phyloP scores from a whole-genome alignment of 306 rosid species.

The Ochetophila trinervis region DNA sequence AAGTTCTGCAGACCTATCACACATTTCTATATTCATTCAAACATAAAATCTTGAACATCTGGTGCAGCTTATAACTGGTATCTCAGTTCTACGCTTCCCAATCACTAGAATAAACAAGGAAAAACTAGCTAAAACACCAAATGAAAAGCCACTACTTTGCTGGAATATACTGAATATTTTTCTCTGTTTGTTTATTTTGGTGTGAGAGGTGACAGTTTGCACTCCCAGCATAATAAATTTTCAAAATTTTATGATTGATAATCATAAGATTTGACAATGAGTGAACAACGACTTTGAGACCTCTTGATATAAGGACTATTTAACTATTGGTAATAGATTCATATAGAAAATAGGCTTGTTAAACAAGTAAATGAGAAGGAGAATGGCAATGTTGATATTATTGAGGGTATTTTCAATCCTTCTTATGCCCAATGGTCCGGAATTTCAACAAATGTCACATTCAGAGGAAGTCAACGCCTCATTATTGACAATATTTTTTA shows the following conservation, averaged over 20 bases:
- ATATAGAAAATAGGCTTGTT: not conserved
- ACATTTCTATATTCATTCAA: constrained; percentile 3
- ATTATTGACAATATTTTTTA: too few species aligned
- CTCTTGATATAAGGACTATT: too few species aligned
- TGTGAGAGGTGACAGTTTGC: not conserved
- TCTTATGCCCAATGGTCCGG: not conserved
- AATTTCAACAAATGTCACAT: not conserved
- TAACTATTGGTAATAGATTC: not conserved
- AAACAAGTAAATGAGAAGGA: too few species aligned
- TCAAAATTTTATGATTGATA: not conserved
- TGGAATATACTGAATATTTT: not conserved
- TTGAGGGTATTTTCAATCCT: too few species aligned
- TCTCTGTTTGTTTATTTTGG: too few species aligned
- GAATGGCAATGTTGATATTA: too few species aligned
- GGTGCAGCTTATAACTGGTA: constrained; percentile 20
- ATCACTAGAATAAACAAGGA: not conserved
- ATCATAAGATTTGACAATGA: too few species aligned
- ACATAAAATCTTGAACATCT: not conserved
- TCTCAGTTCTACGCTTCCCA: not conserved
- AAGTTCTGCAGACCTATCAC: not conserved
- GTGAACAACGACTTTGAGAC: too few species aligned
- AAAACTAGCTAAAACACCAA: not conserved
- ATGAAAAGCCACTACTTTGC: not conserved
- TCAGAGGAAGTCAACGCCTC: not conserved
- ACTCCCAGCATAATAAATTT: not conserved